Evolutionary conservation across 2,329 filamentous ascomycete genomes (phyloP), one percentile per base, ranked within the genome.

Genomic region (Talaromyces sp.): DNA sequence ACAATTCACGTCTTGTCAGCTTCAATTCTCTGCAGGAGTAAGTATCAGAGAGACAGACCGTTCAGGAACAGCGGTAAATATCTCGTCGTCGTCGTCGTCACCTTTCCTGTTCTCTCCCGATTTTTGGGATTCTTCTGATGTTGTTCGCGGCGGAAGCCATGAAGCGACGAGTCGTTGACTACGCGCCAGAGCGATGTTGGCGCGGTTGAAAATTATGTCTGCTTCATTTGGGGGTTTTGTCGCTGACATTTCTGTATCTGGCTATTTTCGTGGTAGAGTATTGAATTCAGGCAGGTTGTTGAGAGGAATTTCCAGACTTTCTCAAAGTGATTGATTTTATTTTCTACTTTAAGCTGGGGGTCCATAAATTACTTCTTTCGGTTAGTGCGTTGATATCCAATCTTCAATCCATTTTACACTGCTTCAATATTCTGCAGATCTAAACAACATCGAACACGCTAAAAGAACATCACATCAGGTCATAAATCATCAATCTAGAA

Each of bases 121-220:
- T 60, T 71, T 66, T 54, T 68, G 63, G 51, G 68, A 63, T 50
- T 31, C 11, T 50, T 77, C 74, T 21, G 73, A 69, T n/a, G 69
- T 58, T 5, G 75, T 68, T 58, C 72, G 73, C n/a, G 78, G 69
- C 11, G 80, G 80, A 31, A 85, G 77, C 80, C 81, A 81, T 62
- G 82, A 84, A 53, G 80, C 75, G 60, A 85, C 73, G 17, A 83
- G 71, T 35, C 77, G 77, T 62, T 83, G 80, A 53, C 77, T 78
- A 56, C 79, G 78, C 6, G 82, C 80, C 9, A 83, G 70, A 3
- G 77, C 76, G 48, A 85, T 75, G 61, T 78, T 81, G 33, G 80
- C 74, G 55, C 76, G 74, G 64, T 84, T 84, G 55, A 80, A 76
- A 51, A 85, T 77, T 39, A 84, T 73, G 62, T 84, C 82, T 41